A percentile compares a stretch with the other conserved stretches of the same genome.
Conservation (phyloP, 176 grass and related monocot species). For the Eragrostis curvula region DNA sequence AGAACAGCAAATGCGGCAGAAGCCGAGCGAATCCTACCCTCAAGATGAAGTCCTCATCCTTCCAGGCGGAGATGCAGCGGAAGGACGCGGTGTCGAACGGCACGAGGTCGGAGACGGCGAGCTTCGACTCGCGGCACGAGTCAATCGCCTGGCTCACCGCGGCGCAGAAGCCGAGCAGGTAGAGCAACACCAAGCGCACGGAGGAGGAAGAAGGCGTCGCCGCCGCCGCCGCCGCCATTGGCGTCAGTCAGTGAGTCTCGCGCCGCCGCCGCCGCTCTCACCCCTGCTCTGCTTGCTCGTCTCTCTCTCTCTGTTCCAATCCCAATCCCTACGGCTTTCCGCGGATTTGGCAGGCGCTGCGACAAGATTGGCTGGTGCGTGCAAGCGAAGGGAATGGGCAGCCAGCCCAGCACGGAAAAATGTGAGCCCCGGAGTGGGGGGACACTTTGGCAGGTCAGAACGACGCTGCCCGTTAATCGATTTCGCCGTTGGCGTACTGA, state of each 20-base stretch:
- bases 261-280: not conserved
- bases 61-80: conserved; percentile 70
- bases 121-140: conserved; percentile 51
- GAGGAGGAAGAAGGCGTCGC: conserved; percentile 26
- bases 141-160: conserved; percentile 60
- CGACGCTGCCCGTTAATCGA: conserved; percentile 11
- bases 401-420: not conserved
- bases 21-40: conserved; percentile 49
- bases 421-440: not conserved
- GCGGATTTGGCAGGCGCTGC: conserved; percentile 34
- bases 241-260: not conserved
- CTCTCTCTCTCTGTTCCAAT: not conserved
- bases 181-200: conserved; percentile 46
- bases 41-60: conserved; percentile 72
- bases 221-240: conserved; percentile 39
- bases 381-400: conserved; percentile 40
- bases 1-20: not conserved
- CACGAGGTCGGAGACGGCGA: conserved; percentile 57
- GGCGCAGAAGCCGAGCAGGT: conserved; percentile 47
- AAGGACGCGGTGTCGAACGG: conserved; percentile 76
- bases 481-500: conserved; percentile 3
- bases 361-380: conserved; percentile 57
- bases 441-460: conserved; percentile 53
- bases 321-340: not conserved
- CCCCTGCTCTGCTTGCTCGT: not conserved